Percentiles rank a stretch among this genome's conserved stretches.
These are phyloP conservation scores for Boehmeria nivea DNA, from an alignment of 306 rosid genomes.

Conservation along the genomic window DNA sequence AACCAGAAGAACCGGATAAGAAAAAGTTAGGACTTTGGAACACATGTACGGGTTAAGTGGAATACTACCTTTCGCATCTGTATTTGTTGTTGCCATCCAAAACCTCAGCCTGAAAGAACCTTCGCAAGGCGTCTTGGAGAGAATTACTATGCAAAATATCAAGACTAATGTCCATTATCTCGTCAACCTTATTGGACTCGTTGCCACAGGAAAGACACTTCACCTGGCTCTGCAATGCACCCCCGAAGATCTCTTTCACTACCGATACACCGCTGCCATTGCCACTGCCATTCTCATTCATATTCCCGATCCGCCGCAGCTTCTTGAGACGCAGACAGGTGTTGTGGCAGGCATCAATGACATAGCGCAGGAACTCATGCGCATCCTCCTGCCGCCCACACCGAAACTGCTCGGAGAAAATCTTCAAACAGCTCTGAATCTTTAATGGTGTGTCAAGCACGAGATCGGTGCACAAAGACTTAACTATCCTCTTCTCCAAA, in stretches of 20 bases:
- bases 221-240: constrained; percentile 99
- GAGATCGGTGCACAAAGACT: constrained; percentile 64
- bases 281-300: not conserved
- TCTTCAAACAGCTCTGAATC: constrained; percentile 69
- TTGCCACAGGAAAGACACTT: constrained; percentile 81
- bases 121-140: constrained; percentile 75
- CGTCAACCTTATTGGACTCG: constrained; percentile 98
- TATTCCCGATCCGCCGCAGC: constrained; percentile 28
- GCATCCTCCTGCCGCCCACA: constrained; percentile 95
- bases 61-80: constrained; percentile 74
- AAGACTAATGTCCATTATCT: constrained; percentile 98
- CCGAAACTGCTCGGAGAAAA: constrained; percentile 75
- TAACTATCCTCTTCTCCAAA: constrained; percentile 72
- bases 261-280: constrained; percentile 26
- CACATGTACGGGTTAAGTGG: too few relatives aligned
- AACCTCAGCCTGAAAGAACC: constrained; percentile 85
- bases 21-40: constrained; percentile 9
- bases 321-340: constrained; percentile 87
- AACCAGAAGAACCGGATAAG: not conserved
- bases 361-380: constrained; percentile 88
- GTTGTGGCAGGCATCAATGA: constrained; percentile 93
- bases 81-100: constrained; percentile 94
- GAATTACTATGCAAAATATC: constrained; percentile 93
- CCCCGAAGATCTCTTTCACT: constrained; percentile 91
- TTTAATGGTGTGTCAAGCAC: constrained; percentile 57